Conservation (phyloP, 1,284 basidiomycete genomes). For the Bothia castanella region DNA sequence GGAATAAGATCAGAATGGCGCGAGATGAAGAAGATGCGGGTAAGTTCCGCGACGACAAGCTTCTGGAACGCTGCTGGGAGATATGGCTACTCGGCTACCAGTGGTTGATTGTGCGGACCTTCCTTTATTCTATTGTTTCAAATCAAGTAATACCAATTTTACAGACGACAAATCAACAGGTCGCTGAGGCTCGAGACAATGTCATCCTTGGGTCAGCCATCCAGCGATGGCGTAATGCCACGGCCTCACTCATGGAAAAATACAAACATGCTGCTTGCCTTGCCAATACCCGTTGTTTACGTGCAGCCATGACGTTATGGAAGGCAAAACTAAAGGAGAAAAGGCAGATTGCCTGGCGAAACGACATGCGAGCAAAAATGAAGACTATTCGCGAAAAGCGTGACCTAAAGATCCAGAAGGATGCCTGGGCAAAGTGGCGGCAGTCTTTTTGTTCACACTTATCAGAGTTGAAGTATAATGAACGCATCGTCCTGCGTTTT, state of each 20-base stretch:
- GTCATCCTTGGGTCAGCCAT: slow-evolving; percentile 55
- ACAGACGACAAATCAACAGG: slow-evolving; percentile 62
- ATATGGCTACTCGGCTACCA: slow-evolving; percentile 64
- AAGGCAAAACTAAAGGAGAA: slow-evolving; percentile 46
- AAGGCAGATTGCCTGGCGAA: slow-evolving; percentile 55
- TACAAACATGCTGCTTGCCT: slow-evolving; percentile 40
- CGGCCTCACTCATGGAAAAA: slow-evolving; percentile 37
- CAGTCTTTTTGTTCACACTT: slow-evolving; percentile 48
- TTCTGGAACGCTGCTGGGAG: slow-evolving; percentile 65
- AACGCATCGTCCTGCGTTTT: slow-evolving; percentile 41
- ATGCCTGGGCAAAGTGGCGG: slow-evolving; percentile 61
- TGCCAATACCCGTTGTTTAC: slow-evolving; percentile 43
- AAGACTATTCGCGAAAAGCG: slow-evolving; percentile 52
- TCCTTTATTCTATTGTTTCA: slow-evolving; percentile 13
- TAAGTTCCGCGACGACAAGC: slow-evolving; percentile 54
- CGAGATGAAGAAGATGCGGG: slow-evolving; percentile 70
- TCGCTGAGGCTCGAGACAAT: slow-evolving; percentile 54
- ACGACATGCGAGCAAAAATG: slow-evolving; percentile 66
- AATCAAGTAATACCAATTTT: slow-evolving; percentile 15
- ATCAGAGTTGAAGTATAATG: slow-evolving; percentile 47
- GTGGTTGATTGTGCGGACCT: slow-evolving; percentile 63
- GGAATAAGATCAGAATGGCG: slow-evolving; percentile 67
- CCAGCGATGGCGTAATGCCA: slow-evolving; percentile 52
- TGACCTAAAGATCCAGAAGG: slow-evolving; percentile 46
- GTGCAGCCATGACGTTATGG: slow-evolving; percentile 46